Base-by-base conservation (phyloP, 176 grass and related monocot genomes). In the Stipa capillata region DNA sequence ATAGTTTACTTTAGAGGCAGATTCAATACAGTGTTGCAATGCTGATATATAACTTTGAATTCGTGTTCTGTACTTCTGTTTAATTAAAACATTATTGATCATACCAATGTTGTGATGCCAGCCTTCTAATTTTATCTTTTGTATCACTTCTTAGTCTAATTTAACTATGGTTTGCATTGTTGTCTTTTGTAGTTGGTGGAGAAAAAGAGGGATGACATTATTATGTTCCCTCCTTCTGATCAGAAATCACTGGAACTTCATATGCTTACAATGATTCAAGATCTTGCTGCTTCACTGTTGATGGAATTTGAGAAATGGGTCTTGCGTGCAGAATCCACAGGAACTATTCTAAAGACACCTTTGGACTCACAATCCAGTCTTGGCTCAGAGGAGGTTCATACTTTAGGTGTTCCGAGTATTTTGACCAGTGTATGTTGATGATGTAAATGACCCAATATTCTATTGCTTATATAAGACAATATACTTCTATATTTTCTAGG, bases 221-320 rank as follows among this genome's bases (percentile, higher is more conserved):
- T 93, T 62, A 77, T 99, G 25, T 83, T 99, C 74, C 78, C 92
- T 79, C 89, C 92, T 73, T 84, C 92, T 18, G 96, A 99, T 93
- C 84, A 81, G 59, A 84, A 93, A 39, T 92, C 92, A 4, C 79
- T 93, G 78, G 96, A 99, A 77, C 85, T 95, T 92, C 96, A 95
- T 75, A 95, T 99, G 96, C 78, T 95, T 56, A 95, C 92, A 41
- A 94, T 99, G 96, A 83, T 95, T 65, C 96, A 99, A 95, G 90
- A 99, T 73, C 96, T 99, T 25, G 70, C 96, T 35, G 90, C 96
- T 84, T 95, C 92, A 51, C 53, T 99, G 74, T 73, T 99, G 82
- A 99, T 99, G 96, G 92, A 99, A 70, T 99, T 99, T 84, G 96
- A 99, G 77, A 99, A 99, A 86, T 99, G 96, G 92, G 92, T 99